Percentiles rank a stretch among this genome's conserved stretches.
These are phyloP conservation scores for Kodamaea laetipori DNA, from an alignment of 805 yeast genomes.

Conservation along the genomic window DNA sequence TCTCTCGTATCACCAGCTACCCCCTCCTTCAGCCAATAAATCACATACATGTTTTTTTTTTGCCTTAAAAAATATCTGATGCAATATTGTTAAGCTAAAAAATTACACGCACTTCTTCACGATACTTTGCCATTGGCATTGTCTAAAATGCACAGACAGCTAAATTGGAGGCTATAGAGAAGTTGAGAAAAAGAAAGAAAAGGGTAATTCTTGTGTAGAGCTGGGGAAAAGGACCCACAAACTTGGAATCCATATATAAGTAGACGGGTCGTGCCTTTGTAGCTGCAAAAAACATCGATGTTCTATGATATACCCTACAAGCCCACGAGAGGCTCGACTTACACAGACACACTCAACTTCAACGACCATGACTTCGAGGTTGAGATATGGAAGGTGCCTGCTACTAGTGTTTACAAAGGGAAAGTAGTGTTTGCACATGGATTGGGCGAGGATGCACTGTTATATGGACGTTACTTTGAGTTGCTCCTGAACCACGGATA, in stretches of 20 bases:
- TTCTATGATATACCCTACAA: slow-evolving; percentile 4
- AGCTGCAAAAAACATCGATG: neutral
- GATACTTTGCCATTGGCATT: no score
- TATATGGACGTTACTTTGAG: slow-evolving; percentile 9
- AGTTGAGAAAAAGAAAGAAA: slow-evolving; percentile 6
- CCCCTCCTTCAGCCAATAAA: no score
- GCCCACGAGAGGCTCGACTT: slow-evolving; percentile 6
- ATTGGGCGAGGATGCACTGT: slow-evolving; percentile 9
- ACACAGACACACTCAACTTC: neutral
- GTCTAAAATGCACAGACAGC: no score
- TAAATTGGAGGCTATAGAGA: no score
- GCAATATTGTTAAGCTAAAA: no score
- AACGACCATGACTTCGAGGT: slow-evolving; percentile 9
- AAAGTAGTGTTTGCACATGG: slow-evolving; percentile 10
- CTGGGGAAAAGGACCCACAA: slow-evolving; percentile 3
- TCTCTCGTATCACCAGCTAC: no score
- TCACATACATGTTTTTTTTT: no score
- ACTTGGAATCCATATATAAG: neutral
- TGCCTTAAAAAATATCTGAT: no score
- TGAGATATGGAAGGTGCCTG: slow-evolving; percentile 12
- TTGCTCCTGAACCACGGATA: slow-evolving; percentile 9
- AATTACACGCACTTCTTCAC: no score
- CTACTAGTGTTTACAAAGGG: slow-evolving; percentile 10
- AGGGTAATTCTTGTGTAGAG: neutral
- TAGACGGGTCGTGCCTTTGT: neutral